These are phyloP conservation scores for Allium cepa DNA, from an alignment of 106 monocot species.

Conservation along the genomic window DNA sequence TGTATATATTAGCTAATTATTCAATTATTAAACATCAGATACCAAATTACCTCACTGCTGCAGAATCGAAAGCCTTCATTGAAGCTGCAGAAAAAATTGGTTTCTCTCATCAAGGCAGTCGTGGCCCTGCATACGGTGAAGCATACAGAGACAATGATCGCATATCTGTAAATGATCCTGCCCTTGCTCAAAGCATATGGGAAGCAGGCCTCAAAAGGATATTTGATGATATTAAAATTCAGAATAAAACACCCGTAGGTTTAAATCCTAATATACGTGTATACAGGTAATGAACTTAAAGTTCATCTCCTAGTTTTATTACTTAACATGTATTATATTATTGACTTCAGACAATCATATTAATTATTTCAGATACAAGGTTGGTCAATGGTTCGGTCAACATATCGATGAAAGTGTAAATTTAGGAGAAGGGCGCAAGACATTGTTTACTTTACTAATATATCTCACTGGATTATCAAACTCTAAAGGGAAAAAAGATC, in stretches of 20 bases:
- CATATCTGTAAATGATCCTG: constrained; percentile 53
- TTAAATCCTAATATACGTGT: constrained; percentile 92
- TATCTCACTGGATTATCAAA: constrained; percentile 53
- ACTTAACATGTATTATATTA: too few species aligned
- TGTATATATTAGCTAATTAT: neutral
- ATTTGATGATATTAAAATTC: constrained; percentile 59
- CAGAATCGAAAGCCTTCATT: constrained; percentile 71
- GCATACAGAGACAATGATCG: constrained; percentile 96
- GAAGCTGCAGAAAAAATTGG: constrained; percentile 67
- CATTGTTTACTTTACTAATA: constrained; percentile 72
- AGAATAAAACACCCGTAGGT: constrained; percentile 51
- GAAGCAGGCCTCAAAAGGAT: constrained; percentile 62
- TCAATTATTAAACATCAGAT: constrained; percentile 34
- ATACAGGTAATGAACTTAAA: constrained; percentile 50
- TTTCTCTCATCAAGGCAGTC: constrained; percentile 86
- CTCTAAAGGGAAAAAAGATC: constrained; percentile 21
- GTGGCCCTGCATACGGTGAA: constrained; percentile 81
- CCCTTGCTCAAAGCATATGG: constrained; percentile 73
- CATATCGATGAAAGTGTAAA: constrained; percentile 93
- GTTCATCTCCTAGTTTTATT: neutral
- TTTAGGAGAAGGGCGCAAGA: constrained; percentile 48
- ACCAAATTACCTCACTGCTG: constrained; percentile 56
- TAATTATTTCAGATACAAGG: constrained; percentile 54
- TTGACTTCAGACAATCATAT: neutral
- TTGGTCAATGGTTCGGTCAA: constrained; percentile 78